Conservation (phyloP, 2,329 filamentous ascomycete species). For the Colletotrichum sp. region DNA sequence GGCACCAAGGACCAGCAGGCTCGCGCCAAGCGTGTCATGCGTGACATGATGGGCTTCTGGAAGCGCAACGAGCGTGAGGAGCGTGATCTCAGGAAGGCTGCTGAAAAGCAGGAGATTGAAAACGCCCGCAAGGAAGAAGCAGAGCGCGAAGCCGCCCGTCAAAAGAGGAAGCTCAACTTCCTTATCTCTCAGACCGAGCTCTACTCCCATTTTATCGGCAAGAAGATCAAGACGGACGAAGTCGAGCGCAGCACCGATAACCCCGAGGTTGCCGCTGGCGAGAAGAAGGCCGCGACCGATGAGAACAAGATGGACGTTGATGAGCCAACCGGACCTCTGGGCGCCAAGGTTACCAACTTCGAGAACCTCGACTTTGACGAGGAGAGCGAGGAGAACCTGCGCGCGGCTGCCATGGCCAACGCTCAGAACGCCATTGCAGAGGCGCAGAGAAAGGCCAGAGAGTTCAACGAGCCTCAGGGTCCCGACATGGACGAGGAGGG, state of each 20-base stretch:
- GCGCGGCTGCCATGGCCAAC: slow-evolving; percentile 88
- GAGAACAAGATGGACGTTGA: slow-evolving; percentile 53
- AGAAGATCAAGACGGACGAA: slow-evolving; percentile 98
- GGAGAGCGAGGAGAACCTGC: slow-evolving; percentile 84
- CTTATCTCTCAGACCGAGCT: slow-evolving; percentile 98
- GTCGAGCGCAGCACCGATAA: slow-evolving; percentile 90
- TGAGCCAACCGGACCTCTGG: slow-evolving; percentile 59
- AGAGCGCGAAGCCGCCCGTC: slow-evolving; percentile 93
- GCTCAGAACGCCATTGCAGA: slow-evolving; percentile 95
- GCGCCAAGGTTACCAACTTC: slow-evolving; percentile 85
- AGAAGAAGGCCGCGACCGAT: slow-evolving; percentile 46
- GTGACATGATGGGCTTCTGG: slow-evolving; percentile 99
- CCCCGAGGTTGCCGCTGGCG: slow-evolving; percentile 65
- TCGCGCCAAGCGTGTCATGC: slow-evolving; percentile 95
- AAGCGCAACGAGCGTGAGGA: slow-evolving; percentile 98
- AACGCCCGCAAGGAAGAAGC: slow-evolving; percentile 97
- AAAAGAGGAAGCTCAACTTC: slow-evolving; percentile 99
- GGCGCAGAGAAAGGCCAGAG: slow-evolving; percentile 89
- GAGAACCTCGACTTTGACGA: slow-evolving; percentile 95
- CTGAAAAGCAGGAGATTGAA: slow-evolving; percentile 94
- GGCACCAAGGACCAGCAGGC: slow-evolving; percentile 97
- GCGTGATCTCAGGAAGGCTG: slow-evolving; percentile 89
- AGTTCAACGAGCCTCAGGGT: slow-evolving; percentile 79
- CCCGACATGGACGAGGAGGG: slow-evolving; percentile 82
- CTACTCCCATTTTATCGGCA: slow-evolving; percentile 99